Base-by-base conservation (phyloP, 2,329 filamentous ascomycete genomes). In the Fusarium pseudoanthophilum region DNA sequence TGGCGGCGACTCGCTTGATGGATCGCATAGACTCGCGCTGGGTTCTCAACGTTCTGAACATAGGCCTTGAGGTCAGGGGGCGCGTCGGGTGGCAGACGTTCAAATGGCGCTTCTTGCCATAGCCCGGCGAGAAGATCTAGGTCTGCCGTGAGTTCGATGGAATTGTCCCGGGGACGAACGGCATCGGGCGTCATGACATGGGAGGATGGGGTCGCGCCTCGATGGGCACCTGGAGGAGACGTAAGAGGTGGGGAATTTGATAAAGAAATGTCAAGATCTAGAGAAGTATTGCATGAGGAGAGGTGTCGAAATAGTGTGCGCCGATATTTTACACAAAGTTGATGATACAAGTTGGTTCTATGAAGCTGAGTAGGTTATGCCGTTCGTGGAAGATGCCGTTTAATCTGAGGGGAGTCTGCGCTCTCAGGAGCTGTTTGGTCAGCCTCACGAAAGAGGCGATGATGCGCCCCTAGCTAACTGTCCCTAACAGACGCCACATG, bases 91-190 rank as follows among this genome's bases (percentile, higher is more conserved):
- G 90, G 90, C 46, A 92, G 82, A 58, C 86, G 85, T 45, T 88
- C 85, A 75, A 92, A 91, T 4, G 87, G 86, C 7, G 88, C 88
- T 61, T 89, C 85, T 72, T 89, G 87, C 90, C 90, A 92, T 37
- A 92, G 85, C 16, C 87, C 87, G 56, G 86, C 86, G 26, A 90
- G 79, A 56, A 91, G 78, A 64, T 89, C 87, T 36, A 82, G 76
- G 34, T 88, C 86, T 58, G 78, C 52, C 76, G 64, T 73, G 69
- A 74, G 77, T 71, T 77, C 76, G 21, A 65, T 64, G 42, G 69
- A 64, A 58, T 64, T 48, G 58, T 62, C 67, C 61, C 67, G 63
- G 45, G 62, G 65, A 64, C 67, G 75, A 61, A 49, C 43, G 53
- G 60, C 56, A 63, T 77, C 70, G 66, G 76, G 69, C 69, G 73